Conservation (phyloP, 176 grass and related monocot genomes). For the Paspalum notatum region DNA sequence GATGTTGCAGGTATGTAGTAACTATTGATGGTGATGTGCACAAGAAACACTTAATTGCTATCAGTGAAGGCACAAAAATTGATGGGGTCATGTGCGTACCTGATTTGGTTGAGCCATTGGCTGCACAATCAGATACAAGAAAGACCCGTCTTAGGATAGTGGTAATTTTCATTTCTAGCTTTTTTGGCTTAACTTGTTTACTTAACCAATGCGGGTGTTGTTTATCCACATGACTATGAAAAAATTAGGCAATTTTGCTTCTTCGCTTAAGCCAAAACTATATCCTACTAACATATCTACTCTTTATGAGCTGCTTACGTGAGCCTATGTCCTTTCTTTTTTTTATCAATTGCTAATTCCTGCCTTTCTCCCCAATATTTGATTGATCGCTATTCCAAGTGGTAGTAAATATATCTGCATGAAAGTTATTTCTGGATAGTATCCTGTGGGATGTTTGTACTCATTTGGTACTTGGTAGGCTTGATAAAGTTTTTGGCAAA, state of each 20-base stretch:
- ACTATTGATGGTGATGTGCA: slow-evolving; percentile 71
- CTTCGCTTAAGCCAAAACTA: neutral
- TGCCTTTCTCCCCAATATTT: too few species aligned
- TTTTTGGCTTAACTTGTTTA: slow-evolving; percentile 13
- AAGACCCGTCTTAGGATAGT: slow-evolving; percentile 76
- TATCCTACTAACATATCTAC: neutral
- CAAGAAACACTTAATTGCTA: slow-evolving; percentile 76
- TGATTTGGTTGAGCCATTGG: slow-evolving; percentile 80
- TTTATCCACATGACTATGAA: neutral
- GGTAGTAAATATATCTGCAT: neutral
- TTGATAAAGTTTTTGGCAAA: neutral
- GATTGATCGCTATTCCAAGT: too few species aligned
- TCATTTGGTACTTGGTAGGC: neutral
- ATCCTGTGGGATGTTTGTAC: neutral
- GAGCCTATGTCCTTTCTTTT: too few species aligned
- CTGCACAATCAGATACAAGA: slow-evolving; percentile 62
- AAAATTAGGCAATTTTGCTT: neutral
- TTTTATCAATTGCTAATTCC: too few species aligned
- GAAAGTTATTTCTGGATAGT: neutral
- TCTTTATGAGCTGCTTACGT: neutral
- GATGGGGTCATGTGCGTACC: slow-evolving; percentile 82
- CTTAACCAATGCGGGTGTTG: neutral
- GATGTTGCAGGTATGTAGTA: slow-evolving; percentile 81
- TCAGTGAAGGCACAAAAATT: slow-evolving; percentile 82
- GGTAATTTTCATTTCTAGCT: slow-evolving; percentile 56